A percentile compares a stretch with the other conserved stretches of the same genome.
Conservation (phyloP, 2,329 filamentous ascomycete genomes). For the Aschersonia sp. region DNA sequence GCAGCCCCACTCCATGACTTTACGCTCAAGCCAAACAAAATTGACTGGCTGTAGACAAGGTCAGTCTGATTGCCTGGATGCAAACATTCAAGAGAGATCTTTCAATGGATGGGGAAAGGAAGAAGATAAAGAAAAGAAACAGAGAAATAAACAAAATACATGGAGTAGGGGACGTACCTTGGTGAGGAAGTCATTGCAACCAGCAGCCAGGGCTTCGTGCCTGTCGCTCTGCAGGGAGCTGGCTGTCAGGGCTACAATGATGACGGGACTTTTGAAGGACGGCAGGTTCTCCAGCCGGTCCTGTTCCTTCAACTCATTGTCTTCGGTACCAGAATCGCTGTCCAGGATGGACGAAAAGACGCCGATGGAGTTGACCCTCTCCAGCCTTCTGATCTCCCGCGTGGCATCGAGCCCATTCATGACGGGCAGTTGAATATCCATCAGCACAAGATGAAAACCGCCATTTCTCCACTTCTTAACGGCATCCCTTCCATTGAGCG, state of each 20-base stretch:
- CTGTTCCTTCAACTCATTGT: constrained; percentile 39
- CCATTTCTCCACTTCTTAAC: constrained; percentile 86
- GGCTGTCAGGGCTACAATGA: constrained; percentile 92
- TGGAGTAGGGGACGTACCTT: constrained; percentile 46
- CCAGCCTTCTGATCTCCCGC: constrained; percentile 79
- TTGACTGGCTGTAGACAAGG: constrained; percentile 60
- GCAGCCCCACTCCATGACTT: constrained; percentile 98
- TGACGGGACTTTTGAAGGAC: constrained; percentile 90
- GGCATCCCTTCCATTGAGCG: constrained; percentile 86
- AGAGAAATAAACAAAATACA: too few relatives aligned
- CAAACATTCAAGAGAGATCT: background rate
- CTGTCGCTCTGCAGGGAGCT: constrained; percentile 90
- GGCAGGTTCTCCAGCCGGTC: constrained; percentile 54
- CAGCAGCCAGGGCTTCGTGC: constrained; percentile 85
- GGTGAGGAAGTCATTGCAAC: constrained; percentile 95
- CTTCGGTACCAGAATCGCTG: constrained; percentile 30
- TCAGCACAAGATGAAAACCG: constrained; percentile 89
- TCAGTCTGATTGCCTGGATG: background rate
- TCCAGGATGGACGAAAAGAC: constrained; percentile 63
- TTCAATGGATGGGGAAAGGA: too few relatives aligned
- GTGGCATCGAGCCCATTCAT: constrained; percentile 95
- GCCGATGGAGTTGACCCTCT: constrained; percentile 82
- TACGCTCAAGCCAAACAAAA: constrained; percentile 92
- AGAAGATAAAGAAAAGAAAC: too few relatives aligned
- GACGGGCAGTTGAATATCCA: constrained; percentile 95